Evolutionary conservation across 1,139 yeast species (phyloP), one percentile per base, ranked within the genome.

Genomic region (Nakaseomyces glabratus): DNA sequence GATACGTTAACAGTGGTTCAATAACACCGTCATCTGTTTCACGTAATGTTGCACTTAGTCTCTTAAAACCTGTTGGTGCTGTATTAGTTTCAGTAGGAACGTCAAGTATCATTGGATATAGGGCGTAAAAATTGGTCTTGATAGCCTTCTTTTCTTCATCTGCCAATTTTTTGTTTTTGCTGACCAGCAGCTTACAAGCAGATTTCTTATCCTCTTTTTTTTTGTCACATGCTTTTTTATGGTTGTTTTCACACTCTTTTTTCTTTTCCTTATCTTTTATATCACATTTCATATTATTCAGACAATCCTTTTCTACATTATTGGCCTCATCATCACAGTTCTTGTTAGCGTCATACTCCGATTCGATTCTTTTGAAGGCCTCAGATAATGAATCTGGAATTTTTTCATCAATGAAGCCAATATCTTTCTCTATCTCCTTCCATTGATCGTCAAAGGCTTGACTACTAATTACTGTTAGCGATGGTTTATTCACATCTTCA

Each of bases 391-490:
- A 14, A 6, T n/a, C 4, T 3, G 30, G 30, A 6, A 17, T 26
- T 4, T 7, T 17, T 17, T 26, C 15, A 15, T 26, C 30, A 18
- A 26, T 26, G 10, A 17, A 26, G 10, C 18, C 21, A 11, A 26
- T 15, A 4, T 20, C 21, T 2, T 17, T 21, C 6, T 20, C 11
- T n/a, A 26, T 21, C 10, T 17, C 30, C n/a, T 17, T 15, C 30
- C 30, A 26, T 11, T 26, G 8, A 6, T 21, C 18, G 16, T 26
- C 18, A 18, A 17, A 26, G 4, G 30, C 22, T 18, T 26, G 30
- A 2, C 15, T 21, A 11, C 10, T 26, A n/a, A 26, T 17, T 6
- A 26, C n/a, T 4, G 30, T 6, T 3, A 26, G 13, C 3, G 8
- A 7, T 4, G 30, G 30, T 10, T 26, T 26, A 4, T 2, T 18